phyloP scores from a whole-genome alignment of 176 grass and related monocot genomes.

The Aechmea fasciata region DNA sequence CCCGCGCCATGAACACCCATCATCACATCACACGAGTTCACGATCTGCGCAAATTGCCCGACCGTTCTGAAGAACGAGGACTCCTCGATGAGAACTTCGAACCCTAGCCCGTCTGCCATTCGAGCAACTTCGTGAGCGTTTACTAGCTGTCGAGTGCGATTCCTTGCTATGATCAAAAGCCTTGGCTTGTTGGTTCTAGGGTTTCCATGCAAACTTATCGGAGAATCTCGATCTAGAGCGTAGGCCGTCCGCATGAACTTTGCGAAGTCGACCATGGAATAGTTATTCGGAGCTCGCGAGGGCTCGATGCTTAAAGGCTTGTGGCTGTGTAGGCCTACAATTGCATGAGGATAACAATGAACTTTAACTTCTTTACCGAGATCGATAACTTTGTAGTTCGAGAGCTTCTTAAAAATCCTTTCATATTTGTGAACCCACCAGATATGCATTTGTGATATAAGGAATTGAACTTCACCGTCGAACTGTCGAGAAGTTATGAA shows the following conservation, averaged over 20 bases:
- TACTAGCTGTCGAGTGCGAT: constrained; percentile 35
- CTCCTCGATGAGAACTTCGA: constrained; percentile 61
- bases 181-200: constrained; percentile 12
- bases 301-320: not conserved
- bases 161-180: constrained; percentile 66
- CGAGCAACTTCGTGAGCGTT: constrained; percentile 55
- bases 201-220: not conserved
- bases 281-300: not conserved
- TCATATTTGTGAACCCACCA: not conserved
- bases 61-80: constrained; percentile 38
- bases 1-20: constrained; percentile 67
- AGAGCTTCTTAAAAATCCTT: not conserved
- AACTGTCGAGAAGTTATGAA: constrained; percentile 5
- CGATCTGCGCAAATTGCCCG: constrained; percentile 37
- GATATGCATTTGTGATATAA: not conserved
- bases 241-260: not conserved
- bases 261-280: not conserved
- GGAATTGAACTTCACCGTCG: not conserved
- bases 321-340: not conserved
- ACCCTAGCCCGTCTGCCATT: constrained; percentile 29
- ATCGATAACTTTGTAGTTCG: not conserved
- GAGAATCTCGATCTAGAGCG: not conserved
- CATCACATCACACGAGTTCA: constrained; percentile 70
- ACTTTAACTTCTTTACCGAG: not conserved
- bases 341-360: not conserved